These are phyloP conservation scores for Oidium heveae DNA, from an alignment of 2,329 filamentous ascomycete species.

Conservation along the genomic window DNA sequence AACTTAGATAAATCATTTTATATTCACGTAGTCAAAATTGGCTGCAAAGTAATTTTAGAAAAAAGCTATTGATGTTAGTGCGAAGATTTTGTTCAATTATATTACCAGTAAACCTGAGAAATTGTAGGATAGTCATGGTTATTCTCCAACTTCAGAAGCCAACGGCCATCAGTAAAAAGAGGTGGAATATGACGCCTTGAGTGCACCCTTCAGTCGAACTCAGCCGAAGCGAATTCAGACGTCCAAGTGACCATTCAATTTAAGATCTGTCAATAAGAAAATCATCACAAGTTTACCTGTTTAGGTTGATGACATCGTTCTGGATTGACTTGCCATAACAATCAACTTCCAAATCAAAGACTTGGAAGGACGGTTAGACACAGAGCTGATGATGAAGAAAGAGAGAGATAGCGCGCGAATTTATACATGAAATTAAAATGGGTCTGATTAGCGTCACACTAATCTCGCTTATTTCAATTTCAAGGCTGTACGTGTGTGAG, in stretches of 20 bases:
- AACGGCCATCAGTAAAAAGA: slow-evolving; percentile 72
- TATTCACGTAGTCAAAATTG: too few relatives aligned
- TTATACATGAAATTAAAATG: slow-evolving; percentile 8
- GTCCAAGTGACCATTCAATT: slow-evolving; percentile 37
- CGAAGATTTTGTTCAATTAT: too few relatives aligned
- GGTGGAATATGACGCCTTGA: slow-evolving; percentile 63
- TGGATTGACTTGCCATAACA: slow-evolving; percentile 72
- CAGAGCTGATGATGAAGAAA: slow-evolving; percentile 35
- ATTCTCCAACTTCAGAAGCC: slow-evolving; percentile 68
- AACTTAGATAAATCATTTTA: too few relatives aligned
- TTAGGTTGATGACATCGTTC: slow-evolving; percentile 35
- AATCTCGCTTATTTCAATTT: too few relatives aligned
- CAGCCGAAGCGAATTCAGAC: slow-evolving; percentile 44
- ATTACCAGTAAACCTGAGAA: too few relatives aligned
- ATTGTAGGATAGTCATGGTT: slow-evolving; percentile 14
- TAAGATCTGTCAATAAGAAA: slow-evolving; percentile 93
- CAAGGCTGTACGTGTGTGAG: too few relatives aligned
- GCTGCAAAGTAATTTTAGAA: too few relatives aligned
- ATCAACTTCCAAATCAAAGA: slow-evolving; percentile 53
- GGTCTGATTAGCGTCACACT: neutral
- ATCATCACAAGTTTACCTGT: slow-evolving; percentile 34
- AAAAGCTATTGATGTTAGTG: too few relatives aligned
- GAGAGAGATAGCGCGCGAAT: slow-evolving; percentile 15
- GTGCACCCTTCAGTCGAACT: slow-evolving; percentile 33
- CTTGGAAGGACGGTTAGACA: slow-evolving; percentile 55